Conservation (phyloP, 2,329 filamentous ascomycete species). For the Dothiorella sarmentorum region DNA sequence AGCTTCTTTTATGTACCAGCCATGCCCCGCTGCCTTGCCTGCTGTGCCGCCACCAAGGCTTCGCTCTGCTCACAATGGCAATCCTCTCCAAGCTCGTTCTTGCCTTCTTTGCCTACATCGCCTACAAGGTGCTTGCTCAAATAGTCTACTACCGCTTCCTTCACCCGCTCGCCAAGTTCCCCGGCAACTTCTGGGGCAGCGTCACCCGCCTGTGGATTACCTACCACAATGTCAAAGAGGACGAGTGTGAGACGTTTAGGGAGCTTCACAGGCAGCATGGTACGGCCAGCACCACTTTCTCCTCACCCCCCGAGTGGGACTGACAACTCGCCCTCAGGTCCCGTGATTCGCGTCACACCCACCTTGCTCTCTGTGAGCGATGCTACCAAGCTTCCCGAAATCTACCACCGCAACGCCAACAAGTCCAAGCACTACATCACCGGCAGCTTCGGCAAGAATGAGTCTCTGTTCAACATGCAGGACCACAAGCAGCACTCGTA, state of each 20-base stretch:
- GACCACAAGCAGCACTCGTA: constrained; percentile 50
- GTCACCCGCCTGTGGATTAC: constrained; percentile 53
- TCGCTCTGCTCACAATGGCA: constrained; percentile 7
- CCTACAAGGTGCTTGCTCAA: constrained; percentile 30
- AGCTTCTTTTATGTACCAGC: constrained; percentile 4
- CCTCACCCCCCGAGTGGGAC: background rate
- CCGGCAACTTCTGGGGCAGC: constrained; percentile 54
- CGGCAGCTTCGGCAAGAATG: constrained; percentile 54
- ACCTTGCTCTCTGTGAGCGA: constrained; percentile 53
- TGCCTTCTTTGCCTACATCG: constrained; percentile 17
- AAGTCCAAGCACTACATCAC: constrained; percentile 60
- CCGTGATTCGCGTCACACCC: constrained; percentile 52
- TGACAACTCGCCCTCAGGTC: constrained; percentile 37
- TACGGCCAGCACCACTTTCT: constrained; percentile 23
- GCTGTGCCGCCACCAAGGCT: background rate
- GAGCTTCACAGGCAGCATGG: constrained; percentile 50
- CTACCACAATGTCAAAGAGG: constrained; percentile 49
- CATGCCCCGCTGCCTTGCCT: background rate
- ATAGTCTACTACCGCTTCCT: constrained; percentile 47
- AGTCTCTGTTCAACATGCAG: constrained; percentile 58
- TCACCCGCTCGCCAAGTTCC: constrained; percentile 52
- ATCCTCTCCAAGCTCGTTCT: constrained; percentile 16
- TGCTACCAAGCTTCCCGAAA: constrained; percentile 52
- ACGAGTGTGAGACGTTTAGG: constrained; percentile 43
- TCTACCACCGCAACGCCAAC: constrained; percentile 55